Percentiles rank a stretch among this genome's conserved stretches.
phyloP scores from a whole-genome alignment of 2,329 filamentous ascomycete species.

The Didymosphaeria variabile region DNA sequence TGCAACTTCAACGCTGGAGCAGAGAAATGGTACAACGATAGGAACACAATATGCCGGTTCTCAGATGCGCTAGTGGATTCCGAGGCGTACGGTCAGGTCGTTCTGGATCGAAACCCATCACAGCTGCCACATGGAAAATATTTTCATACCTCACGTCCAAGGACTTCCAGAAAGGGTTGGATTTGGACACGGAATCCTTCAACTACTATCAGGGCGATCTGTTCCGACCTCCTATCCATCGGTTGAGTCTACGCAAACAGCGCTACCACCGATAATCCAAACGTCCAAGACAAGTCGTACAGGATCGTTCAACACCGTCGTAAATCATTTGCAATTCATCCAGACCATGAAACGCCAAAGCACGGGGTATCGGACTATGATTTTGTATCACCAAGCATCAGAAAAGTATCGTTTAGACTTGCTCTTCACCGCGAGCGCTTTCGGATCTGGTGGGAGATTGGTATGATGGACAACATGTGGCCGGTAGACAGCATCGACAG shows the following conservation, averaged over 20 bases:
- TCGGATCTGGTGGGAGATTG: slow-evolving; percentile 58
- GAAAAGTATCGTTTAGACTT: slow-evolving; percentile 61
- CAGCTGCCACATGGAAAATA: background rate
- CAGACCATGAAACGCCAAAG: slow-evolving; percentile 12
- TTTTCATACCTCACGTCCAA: background rate
- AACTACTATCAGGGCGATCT: background rate
- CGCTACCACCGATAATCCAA: background rate
- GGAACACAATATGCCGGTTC: background rate
- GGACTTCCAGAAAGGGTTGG: background rate
- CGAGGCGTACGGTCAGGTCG: background rate
- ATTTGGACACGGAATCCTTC: background rate
- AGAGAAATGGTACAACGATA: background rate
- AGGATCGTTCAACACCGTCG: slow-evolving; percentile 4
- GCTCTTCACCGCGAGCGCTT: slow-evolving; percentile 54
- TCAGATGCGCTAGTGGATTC: background rate
- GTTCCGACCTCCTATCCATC: background rate
- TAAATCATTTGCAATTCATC: slow-evolving; percentile 6
- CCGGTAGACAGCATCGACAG: slow-evolving; percentile 87
- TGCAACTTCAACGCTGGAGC: background rate
- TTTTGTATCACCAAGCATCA: slow-evolving; percentile 42
- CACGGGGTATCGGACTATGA: slow-evolving; percentile 23
- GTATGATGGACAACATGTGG: slow-evolving; percentile 96
- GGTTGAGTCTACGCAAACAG: background rate
- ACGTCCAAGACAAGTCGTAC: slow-evolving; percentile 8
- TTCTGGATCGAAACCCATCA: background rate